Evolutionary conservation across 208 protist genomes (phyloP).

Genomic region (Blechomonas ayalai): DNA sequence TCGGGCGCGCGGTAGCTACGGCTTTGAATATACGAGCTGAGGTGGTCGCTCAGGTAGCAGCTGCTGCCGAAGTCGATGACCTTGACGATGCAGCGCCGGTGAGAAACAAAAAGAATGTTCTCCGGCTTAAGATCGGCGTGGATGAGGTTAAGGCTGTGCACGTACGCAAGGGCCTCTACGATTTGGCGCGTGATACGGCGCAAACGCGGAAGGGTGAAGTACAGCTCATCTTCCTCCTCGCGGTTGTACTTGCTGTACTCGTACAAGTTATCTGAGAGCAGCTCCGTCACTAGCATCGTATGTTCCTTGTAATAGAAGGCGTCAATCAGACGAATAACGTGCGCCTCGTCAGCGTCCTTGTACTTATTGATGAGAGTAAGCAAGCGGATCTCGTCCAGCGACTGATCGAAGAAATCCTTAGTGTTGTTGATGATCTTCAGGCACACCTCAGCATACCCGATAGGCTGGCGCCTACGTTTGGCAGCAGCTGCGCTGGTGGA

Average conservation of each 20-base stretch:
- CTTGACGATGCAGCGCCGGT: constrained; percentile 92
- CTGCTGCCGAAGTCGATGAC: constrained; percentile 96
- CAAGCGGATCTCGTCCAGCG: constrained; percentile 95
- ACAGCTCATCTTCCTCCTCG: constrained; percentile 82
- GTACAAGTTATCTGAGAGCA: constrained; percentile 94
- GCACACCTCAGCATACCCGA: constrained; percentile 84
- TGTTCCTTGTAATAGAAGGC: constrained; percentile 97
- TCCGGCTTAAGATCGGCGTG: constrained; percentile 96
- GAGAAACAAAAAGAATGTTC: constrained; percentile 95
- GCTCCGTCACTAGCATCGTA: constrained; percentile 94
- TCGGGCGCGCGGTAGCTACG: constrained; percentile 92
- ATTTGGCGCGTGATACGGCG: constrained; percentile 84
- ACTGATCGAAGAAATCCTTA: constrained; percentile 97
- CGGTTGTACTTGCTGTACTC: constrained; percentile 95
- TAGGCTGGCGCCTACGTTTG: constrained; percentile 10
- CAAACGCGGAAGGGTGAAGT: constrained; percentile 91
- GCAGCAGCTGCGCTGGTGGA: background rate
- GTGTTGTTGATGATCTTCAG: constrained; percentile 98
- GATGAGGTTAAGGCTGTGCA: constrained; percentile 92
- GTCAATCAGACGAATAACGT: constrained; percentile 90
- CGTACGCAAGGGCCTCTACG: constrained; percentile 80
- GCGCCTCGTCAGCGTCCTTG: constrained; percentile 81
- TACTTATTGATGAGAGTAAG: constrained; percentile 90
- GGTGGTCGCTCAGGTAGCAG: constrained; percentile 93
- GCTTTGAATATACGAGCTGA: constrained; percentile 93